A percentile compares a stretch with the other conserved stretches of the same genome.
Evolutionary conservation across 768 basidiomycete genomes (phyloP).

Genomic region (Hortiboletus flavorubellus): DNA sequence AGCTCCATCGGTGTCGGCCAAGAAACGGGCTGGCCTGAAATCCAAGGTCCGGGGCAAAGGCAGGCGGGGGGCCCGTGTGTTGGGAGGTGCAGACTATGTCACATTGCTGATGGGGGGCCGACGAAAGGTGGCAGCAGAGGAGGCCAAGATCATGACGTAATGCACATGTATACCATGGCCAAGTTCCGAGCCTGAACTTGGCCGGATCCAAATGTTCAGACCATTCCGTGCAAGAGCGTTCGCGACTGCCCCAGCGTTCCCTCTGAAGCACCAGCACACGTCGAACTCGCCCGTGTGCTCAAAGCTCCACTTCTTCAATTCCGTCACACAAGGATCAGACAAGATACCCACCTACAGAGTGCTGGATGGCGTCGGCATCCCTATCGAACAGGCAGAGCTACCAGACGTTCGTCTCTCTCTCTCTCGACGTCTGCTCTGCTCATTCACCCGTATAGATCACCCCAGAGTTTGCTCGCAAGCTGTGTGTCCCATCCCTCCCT

Average conservation of each 20-base stretch:
- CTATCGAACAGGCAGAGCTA: conserved; percentile 66
- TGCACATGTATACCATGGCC: background rate
- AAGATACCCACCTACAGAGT: conserved; percentile 86
- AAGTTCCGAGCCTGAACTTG: conserved; percentile 22
- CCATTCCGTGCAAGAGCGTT: conserved; percentile 10
- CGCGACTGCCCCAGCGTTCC: conserved; percentile 13
- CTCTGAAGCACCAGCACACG: conserved; percentile 27
- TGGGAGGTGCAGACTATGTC: conserved; percentile 79
- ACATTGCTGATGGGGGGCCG: conserved; percentile 68
- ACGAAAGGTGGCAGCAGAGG: conserved; percentile 54
- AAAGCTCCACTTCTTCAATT: conserved; percentile 76
- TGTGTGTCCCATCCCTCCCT: conserved; percentile 38
- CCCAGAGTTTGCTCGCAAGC: conserved; percentile 57
- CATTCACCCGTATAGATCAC: conserved; percentile 49
- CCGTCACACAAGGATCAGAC: conserved; percentile 55
- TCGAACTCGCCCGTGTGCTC: conserved; percentile 62
- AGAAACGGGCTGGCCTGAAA: conserved; percentile 28
- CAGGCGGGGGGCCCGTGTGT: conserved; percentile 36
- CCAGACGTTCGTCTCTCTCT: conserved; percentile 56
- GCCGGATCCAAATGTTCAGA: conserved; percentile 13
- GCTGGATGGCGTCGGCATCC: conserved; percentile 74
- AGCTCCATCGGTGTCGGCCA: conserved; percentile 15
- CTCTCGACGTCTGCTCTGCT: background rate
- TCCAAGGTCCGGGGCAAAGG: conserved; percentile 17
- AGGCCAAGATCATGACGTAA: conserved; percentile 36